phyloP scores from a whole-genome alignment of 1,284 basidiomycete genomes.

The Malassezia equina region DNA sequence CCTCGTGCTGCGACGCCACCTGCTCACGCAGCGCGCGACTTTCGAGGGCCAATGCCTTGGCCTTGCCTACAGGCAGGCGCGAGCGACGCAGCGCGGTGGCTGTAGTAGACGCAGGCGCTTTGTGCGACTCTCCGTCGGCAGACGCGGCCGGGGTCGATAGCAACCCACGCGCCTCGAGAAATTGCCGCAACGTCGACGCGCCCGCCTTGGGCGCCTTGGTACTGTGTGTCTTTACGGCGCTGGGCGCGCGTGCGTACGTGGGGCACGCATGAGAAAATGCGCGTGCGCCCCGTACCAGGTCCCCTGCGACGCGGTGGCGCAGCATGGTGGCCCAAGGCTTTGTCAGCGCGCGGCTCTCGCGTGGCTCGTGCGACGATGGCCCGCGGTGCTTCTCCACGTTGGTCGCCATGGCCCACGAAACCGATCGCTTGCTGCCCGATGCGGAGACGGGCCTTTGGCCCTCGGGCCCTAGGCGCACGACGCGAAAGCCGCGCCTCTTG shows the following conservation, averaged over 20 bases:
- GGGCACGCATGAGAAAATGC: not conserved
- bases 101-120: not conserved
- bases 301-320: not conserved
- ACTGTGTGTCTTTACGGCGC: not conserved
- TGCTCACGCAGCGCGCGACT: constrained; percentile 16
- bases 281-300: not conserved
- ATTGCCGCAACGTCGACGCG: not conserved
- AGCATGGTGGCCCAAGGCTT: not conserved
- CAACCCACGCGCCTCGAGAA: not conserved
- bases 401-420: not conserved
- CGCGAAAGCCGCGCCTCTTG: not conserved
- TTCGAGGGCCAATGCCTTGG: constrained; percentile 10
- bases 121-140: not conserved
- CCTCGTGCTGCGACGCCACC: not conserved
- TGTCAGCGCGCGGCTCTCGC: not conserved
- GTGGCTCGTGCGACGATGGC: too few species aligned
- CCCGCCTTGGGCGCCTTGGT: not conserved
- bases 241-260: not conserved
- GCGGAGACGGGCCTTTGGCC: not conserved
- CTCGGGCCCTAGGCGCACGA: too few species aligned
- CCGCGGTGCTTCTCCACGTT: too few species aligned
- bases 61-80: constrained; percentile 8
- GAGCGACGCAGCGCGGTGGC: constrained; percentile 5
- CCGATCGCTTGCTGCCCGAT: not conserved
- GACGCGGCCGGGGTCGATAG: not conserved